Evolutionary conservation across 1,284 basidiomycete species (phyloP), one percentile per base, ranked within the genome.

Genomic region (Irpex sp.): DNA sequence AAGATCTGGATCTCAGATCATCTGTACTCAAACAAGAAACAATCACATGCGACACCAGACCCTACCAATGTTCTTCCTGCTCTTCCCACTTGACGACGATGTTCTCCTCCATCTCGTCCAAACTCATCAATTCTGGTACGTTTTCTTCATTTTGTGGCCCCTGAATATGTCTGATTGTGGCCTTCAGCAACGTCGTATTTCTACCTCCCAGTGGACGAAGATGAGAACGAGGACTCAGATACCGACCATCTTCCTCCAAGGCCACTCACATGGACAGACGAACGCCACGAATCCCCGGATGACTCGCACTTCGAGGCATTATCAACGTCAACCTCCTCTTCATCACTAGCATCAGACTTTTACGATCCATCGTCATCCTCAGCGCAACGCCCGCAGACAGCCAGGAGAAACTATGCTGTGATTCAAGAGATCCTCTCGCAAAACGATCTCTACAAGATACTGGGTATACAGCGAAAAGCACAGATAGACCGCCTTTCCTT

Each of bases 361-460:
- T 60, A 55, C n/a, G 43, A 59, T 17, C 55, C 68, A 4, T 51
- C 68, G n/a, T 59, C 69, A 49, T 57, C 67, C 3, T 63, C 70
- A 37, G 58, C 68, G 15, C 68, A 7, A 55, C 17, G 49, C 49
- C 19, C 64, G 8, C 64, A 62, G 7, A 61, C 69, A 39, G 63
- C 66, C 66, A 63, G 66, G 70, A 72, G 74, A 70, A 70, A 62
- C 59, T 69, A 67, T 51, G 62, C 71, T 8, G 76, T 79, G 13
- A 81, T 90, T 36, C 74, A 81, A 47, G 74, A 79, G 35, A 82
- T 93, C 43, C 81, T 92, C 54, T 70, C 78, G 35, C 70, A 78
- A 55, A 82, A 81, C 61, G 84, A 92, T 68, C 81, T 94, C 39
- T 94, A 94, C 74, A 77, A 81, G 57, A 86, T 94, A 36, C 82